Evolutionary conservation across 1,139 yeast genomes (phyloP).

Genomic region (Geotrichum cucujoidarum): DNA sequence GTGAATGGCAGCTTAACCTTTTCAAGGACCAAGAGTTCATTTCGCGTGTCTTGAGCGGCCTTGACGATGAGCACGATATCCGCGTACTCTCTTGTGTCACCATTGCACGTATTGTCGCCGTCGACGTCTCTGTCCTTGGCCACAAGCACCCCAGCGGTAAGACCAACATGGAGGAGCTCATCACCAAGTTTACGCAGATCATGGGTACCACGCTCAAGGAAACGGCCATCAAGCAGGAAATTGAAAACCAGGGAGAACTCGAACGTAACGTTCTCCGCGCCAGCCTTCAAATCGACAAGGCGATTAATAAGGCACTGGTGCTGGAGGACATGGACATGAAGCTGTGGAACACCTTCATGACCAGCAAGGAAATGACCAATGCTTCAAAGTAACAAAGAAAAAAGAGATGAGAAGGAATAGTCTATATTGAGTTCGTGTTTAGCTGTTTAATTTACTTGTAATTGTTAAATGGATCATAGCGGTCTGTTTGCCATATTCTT

Average conservation of each 20-base stretch:
- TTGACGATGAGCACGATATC: constrained; percentile 45
- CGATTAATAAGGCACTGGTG: constrained; percentile 15
- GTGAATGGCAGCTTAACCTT: constrained; percentile 31
- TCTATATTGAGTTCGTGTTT: no score
- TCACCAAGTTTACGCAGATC: constrained; percentile 35
- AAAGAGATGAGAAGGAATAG: no score
- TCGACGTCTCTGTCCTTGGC: constrained; percentile 23
- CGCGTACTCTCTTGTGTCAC: constrained; percentile 42
- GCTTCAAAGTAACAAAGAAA: not conserved
- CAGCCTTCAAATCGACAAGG: constrained; percentile 25
- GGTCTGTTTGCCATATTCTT: no score
- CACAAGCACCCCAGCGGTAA: constrained; percentile 14
- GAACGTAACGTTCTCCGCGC: constrained; percentile 30
- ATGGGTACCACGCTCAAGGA: constrained; percentile 42
- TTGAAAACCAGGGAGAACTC: constrained; percentile 43
- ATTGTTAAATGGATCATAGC: no score
- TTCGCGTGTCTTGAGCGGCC: constrained; percentile 36
- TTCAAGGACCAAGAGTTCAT: constrained; percentile 33
- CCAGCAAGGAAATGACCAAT: not conserved
- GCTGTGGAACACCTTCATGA: constrained; percentile 5
- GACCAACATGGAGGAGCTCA: constrained; percentile 28
- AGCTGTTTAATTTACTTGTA: no score
- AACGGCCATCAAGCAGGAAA: constrained; percentile 48
- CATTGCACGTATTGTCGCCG: constrained; percentile 36
- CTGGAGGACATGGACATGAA: constrained; percentile 5